Base-by-base conservation (phyloP, 2,329 filamentous ascomycete genomes). In the Colletotrichum acutatum region DNA sequence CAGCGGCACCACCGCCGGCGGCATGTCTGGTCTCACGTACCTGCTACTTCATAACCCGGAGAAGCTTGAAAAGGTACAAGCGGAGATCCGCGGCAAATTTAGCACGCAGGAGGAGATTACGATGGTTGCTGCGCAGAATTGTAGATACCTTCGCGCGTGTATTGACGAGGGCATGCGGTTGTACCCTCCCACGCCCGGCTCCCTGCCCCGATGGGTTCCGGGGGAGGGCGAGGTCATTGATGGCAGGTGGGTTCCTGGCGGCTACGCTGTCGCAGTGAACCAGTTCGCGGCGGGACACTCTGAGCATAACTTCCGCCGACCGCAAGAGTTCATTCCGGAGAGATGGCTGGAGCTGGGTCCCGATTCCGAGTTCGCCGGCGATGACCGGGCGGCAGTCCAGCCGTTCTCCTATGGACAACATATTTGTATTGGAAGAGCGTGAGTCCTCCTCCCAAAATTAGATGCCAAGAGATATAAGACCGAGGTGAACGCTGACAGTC, bases 361-460 rank as follows among this genome's bases (percentile, higher is more conserved):
- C 1, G 58, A 7, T 5, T 37, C 62, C 1, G 62, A 65, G 11
- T 65, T 65, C 2, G 30, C 22, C 2, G 28, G 22, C 6, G 62
- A 57, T 14, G 62, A 57, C 22, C 28, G 37, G n/a, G 62, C 62
- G 42, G 62, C 62, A 16, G 34, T 86, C 66, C 84, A 88, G 76
- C 84, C 87, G 1, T 88, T 89, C 71, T 83, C 83, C 4, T 59
- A 85, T 4, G 86, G 87, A 0, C 83, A 86, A 5, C 78, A 86
- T 1, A 86, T 87, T 57, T 89, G 87, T 71, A 80, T 89, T 30
- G 87, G 86, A 1, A 81, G 80, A 71, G 87, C 87, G 84, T 86
- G 79, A 76, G 84, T 80, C 4, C 22, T 11, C 7, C 14, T 11
- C 11, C 12, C 24, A 34, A 3, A 14, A 42, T 8, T 42, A 11